Evolutionary conservation across 1,284 basidiomycete species (phyloP).

Genomic region (Flammula alnicola): DNA sequence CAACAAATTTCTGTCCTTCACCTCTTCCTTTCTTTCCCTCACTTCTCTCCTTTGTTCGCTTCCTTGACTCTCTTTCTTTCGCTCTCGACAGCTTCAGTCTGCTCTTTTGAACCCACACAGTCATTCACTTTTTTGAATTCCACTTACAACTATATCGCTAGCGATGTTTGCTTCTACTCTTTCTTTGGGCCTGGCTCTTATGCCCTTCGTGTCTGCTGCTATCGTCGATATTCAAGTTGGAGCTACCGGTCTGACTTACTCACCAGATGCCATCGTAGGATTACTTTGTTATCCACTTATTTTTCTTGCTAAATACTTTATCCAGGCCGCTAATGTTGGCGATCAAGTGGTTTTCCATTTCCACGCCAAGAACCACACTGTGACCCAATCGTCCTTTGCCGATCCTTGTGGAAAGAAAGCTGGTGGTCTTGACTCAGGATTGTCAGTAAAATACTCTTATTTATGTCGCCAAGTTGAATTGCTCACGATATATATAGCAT

Average conservation of each 20-base stretch:
- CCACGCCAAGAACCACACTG: constrained; percentile 59
- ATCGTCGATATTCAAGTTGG: constrained; percentile 60
- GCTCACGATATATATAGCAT: constrained; percentile 43
- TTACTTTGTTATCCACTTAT: neutral
- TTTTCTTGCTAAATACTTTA: constrained; percentile 11
- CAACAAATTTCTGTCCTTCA: neutral
- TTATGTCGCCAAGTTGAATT: constrained; percentile 8
- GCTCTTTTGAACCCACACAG: constrained; percentile 27
- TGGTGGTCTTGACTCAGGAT: constrained; percentile 61
- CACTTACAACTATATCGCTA: constrained; percentile 36
- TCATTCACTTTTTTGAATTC: constrained; percentile 29
- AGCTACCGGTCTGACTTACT: constrained; percentile 48
- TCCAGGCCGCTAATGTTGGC: constrained; percentile 51
- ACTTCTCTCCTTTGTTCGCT: constrained; percentile 22
- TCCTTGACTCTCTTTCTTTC: constrained; percentile 27
- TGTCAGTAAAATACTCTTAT: constrained; percentile 42
- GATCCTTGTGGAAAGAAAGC: constrained; percentile 51
- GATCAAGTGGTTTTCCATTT: constrained; percentile 67
- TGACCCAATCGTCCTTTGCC: constrained; percentile 60
- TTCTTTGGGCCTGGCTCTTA: constrained; percentile 50
- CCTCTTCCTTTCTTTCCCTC: constrained; percentile 6
- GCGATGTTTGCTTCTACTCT: constrained; percentile 51
- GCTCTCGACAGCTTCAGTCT: constrained; percentile 22
- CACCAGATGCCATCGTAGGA: constrained; percentile 58
- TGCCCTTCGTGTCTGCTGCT: constrained; percentile 51